Conservation (phyloP, 2,329 filamentous ascomycete genomes). For the Iodosphaeria phyllophila region DNA sequence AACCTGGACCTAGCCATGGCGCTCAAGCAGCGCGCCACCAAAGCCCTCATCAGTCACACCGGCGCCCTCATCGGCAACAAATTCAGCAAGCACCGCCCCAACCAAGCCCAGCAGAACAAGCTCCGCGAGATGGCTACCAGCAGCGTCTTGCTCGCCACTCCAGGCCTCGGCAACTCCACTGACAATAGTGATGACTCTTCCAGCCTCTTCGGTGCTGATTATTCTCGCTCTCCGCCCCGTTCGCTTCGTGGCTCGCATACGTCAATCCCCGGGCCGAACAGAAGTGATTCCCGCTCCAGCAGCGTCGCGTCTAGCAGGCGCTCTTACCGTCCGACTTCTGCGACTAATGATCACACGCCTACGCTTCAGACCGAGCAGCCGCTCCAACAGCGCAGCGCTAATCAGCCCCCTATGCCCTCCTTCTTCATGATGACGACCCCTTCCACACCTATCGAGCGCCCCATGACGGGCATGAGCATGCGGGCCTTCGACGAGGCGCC, state of each 20-base stretch:
- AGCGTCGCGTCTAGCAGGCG: conserved; percentile 28
- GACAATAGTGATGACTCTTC: conserved; percentile 38
- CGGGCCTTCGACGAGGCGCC: conserved; percentile 1
- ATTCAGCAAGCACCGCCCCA: conserved; percentile 74
- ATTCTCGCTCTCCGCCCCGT: conserved; percentile 36
- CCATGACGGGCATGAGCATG: conserved; percentile 5
- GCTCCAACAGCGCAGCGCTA: conserved; percentile 14
- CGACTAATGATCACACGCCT: conserved; percentile 3
- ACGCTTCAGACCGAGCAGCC: conserved; percentile 10
- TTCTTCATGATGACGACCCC: conserved; percentile 28
- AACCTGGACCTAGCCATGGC: conserved; percentile 87
- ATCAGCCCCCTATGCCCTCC: too few relatives aligned
- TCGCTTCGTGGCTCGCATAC: conserved; percentile 30
- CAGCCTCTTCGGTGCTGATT: conserved; percentile 36
- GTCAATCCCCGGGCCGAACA: conserved; percentile 22
- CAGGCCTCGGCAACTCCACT: conserved; percentile 19
- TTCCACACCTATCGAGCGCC: conserved; percentile 18
- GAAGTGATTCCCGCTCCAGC: conserved; percentile 30
- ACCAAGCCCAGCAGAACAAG: conserved; percentile 57
- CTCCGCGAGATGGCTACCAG: conserved; percentile 72
- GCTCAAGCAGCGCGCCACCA: conserved; percentile 86
- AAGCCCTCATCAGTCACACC: conserved; percentile 84
- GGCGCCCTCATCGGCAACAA: conserved; percentile 97
- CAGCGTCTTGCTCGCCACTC: conserved; percentile 40
- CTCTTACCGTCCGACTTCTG: conserved; percentile 17